Percentiles rank a stretch among this genome's conserved stretches.
phyloP scores from a whole-genome alignment of 768 basidiomycete species.

The Hygrophorus pudorinus region DNA sequence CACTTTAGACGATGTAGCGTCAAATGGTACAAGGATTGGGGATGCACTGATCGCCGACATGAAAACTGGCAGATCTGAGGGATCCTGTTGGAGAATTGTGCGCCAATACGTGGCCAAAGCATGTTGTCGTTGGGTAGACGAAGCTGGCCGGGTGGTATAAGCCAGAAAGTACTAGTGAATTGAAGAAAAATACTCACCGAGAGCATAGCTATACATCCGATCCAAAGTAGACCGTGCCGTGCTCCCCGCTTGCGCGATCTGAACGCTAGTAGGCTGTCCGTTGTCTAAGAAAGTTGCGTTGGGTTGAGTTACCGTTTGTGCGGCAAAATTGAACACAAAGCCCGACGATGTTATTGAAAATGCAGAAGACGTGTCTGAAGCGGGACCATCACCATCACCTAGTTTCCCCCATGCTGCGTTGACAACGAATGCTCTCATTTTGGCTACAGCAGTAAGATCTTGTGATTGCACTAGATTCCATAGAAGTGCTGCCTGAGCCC shows the following conservation, averaged over 20 bases:
- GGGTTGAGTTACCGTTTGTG: slow-evolving; percentile 37
- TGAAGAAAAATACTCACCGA: slow-evolving; percentile 29
- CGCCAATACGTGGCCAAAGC: slow-evolving; percentile 48
- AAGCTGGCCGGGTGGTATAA: slow-evolving; percentile 29
- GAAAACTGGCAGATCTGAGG: slow-evolving; percentile 34
- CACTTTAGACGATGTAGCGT: slow-evolving; percentile 34
- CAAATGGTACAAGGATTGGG: slow-evolving; percentile 47
- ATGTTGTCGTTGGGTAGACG: slow-evolving; percentile 39
- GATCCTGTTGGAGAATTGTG: slow-evolving; percentile 35
- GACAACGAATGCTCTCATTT: slow-evolving; percentile 37
- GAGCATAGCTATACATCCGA: slow-evolving; percentile 50
- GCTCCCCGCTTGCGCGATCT: slow-evolving; percentile 32
- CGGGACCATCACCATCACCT: slow-evolving; percentile 30
- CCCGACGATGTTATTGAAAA: slow-evolving; percentile 39
- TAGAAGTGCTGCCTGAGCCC: slow-evolving; percentile 50
- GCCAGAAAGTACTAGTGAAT: not conserved
- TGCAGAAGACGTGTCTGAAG: slow-evolving; percentile 14
- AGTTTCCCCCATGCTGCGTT: slow-evolving; percentile 39
- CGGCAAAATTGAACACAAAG: slow-evolving; percentile 50
- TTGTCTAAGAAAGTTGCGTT: slow-evolving; percentile 32
- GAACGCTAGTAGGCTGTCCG: slow-evolving; percentile 35
- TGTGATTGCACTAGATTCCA: slow-evolving; percentile 50
- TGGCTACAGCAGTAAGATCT: slow-evolving; percentile 26
- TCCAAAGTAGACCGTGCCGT: slow-evolving; percentile 33
- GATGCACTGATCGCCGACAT: slow-evolving; percentile 34